phyloP scores from a whole-genome alignment of 306 rosid genomes.

The Dryas octopetala region DNA sequence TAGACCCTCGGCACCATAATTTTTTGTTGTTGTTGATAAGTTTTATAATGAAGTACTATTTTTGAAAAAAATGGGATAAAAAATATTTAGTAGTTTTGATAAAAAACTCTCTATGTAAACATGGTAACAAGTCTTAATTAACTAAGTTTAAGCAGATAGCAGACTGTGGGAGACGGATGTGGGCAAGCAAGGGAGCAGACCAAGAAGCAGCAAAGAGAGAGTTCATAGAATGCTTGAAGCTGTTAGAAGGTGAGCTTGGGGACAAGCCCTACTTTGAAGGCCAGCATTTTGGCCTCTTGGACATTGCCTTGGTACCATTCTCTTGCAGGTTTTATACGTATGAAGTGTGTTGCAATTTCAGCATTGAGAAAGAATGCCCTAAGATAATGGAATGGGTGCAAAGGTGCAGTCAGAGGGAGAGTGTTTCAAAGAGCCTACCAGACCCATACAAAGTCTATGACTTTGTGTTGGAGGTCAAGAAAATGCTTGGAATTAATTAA shows the following conservation, averaged over 20 bases:
- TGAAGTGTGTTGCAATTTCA: too few species aligned
- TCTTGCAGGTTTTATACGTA: background rate
- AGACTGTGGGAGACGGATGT: conserved; percentile 12
- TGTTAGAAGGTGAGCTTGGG: conserved; percentile 27
- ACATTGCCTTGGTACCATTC: conserved; percentile 23
- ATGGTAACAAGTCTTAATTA: background rate
- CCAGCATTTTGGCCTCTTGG: conserved; percentile 25
- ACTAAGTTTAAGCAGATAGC: background rate
- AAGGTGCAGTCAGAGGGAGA: conserved; percentile 23
- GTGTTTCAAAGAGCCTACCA: conserved; percentile 28
- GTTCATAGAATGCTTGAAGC: conserved; percentile 9
- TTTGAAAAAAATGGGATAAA: too few species aligned
- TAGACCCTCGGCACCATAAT: too few species aligned
- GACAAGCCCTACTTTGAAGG: conserved; percentile 34
- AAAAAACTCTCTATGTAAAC: too few species aligned
- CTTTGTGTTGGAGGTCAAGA: background rate
- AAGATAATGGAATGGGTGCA: conserved; percentile 28
- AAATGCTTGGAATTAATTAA: conserved; percentile 4
- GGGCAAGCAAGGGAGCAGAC: conserved; percentile 20
- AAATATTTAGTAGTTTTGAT: too few species aligned
- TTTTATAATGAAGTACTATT: too few species aligned
- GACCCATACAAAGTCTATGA: conserved; percentile 17
- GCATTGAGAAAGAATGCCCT: conserved; percentile 23
- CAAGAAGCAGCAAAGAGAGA: conserved; percentile 18
- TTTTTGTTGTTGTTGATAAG: too few species aligned